These are phyloP conservation scores for Ophiostoma populinum DNA, from an alignment of 2,329 filamentous ascomycete species.

Conservation along the genomic window DNA sequence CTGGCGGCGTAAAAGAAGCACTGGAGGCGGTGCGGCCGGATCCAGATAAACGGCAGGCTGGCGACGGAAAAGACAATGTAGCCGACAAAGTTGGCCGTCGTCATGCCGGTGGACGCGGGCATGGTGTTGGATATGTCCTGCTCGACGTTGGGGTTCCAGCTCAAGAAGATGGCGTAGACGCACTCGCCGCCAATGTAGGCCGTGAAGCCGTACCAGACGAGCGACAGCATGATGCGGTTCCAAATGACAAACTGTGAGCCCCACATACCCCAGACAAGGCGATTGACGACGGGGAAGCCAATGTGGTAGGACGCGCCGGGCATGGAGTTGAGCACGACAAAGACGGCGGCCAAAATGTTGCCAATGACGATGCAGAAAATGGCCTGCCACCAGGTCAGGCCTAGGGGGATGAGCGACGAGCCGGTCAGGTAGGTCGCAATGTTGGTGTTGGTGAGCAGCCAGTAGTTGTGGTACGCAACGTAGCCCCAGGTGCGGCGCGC, in stretches of 20 bases:
- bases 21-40: not conserved
- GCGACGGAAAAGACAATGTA: constrained; percentile 1
- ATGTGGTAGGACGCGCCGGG: not conserved
- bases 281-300: constrained; percentile 1
- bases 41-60: constrained; percentile 2
- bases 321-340: constrained; percentile 1
- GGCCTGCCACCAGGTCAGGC: constrained; percentile 1
- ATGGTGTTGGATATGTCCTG: not conserved
- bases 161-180: not conserved
- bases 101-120: not conserved
- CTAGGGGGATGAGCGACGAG: not conserved
- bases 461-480: constrained; percentile 1
- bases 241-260: constrained; percentile 1
- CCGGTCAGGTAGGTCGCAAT: constrained; percentile 1
- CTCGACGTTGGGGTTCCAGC: not conserved
- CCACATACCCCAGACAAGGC: not conserved
- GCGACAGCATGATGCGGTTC: constrained; percentile 1
- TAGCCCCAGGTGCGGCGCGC: constrained; percentile 1
- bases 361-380: not conserved
- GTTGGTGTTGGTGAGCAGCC: constrained; percentile 1
- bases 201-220: constrained; percentile 1
- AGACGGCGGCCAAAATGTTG: not conserved
- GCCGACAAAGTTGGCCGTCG: constrained; percentile 1
- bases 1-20: not conserved
- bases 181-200: constrained; percentile 1